phyloP scores from a whole-genome alignment of 768 basidiomycete genomes.

The Sporobolomyces pararoseus region DNA sequence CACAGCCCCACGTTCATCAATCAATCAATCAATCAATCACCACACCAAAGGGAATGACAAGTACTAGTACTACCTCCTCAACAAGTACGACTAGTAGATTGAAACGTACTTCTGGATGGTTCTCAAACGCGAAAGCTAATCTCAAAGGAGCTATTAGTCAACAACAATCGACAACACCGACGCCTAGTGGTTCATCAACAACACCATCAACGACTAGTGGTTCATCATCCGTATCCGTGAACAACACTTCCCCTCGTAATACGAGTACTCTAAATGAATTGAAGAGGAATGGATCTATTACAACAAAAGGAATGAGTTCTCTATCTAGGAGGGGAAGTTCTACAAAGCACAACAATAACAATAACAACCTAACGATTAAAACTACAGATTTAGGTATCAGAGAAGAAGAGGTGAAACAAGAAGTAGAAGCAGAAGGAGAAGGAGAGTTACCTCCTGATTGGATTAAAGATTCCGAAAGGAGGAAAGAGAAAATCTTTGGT shows the following conservation, averaged over 20 bases:
- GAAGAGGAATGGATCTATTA: constrained; percentile 1
- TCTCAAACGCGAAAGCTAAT: constrained; percentile 26
- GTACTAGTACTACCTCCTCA: not conserved
- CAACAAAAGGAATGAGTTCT: not conserved
- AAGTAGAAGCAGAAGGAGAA: not conserved
- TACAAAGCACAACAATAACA: too few species aligned
- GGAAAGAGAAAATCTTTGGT: constrained; percentile 16
- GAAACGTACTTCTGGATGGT: constrained; percentile 23
- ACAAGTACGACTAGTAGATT: not conserved
- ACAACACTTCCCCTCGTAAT: too few species aligned
- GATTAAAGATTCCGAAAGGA: too few species aligned
- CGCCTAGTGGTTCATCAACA: too few species aligned
- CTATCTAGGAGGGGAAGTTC: not conserved
- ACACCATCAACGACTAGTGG: too few species aligned
- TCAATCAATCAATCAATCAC: not conserved
- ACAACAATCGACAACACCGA: too few species aligned
- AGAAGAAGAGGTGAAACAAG: not conserved
- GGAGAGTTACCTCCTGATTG: not conserved
- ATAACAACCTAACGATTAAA: not conserved
- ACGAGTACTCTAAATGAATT: not conserved
- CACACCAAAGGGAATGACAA: not conserved
- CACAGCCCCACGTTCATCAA: not conserved
- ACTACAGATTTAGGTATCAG: too few species aligned
- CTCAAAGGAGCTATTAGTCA: constrained; percentile 7
- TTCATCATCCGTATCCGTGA: too few species aligned